Evolutionary conservation across 2,329 filamentous ascomycete genomes (phyloP), one percentile per base, ranked within the genome.

Genomic region (Nectriaceae sp.): DNA sequence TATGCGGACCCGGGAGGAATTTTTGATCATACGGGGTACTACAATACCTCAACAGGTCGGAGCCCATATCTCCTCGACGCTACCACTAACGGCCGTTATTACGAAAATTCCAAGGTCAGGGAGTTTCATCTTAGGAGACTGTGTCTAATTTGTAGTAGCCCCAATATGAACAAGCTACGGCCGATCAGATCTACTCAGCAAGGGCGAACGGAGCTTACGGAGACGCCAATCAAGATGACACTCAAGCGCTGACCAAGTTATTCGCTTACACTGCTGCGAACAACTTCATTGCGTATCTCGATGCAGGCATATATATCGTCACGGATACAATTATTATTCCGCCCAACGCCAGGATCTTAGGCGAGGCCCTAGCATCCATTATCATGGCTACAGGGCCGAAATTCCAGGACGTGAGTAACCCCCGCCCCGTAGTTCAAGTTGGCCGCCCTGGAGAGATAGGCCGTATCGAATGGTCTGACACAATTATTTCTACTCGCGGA

Each of bases 181-280:
- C 76, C 2, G 75, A 74, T 2, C 74, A 77, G 5, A 90, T 94
- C 63, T 65, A 89, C 59, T 88, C 83, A 49, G 83, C 89, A 61
- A 88, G 88, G 57, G 75, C 46, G 11, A 51, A 44, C 18, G 61
- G 61, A 3, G 61, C 58, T 21, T 74, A 13, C 74, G 90, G 89
- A 52, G 88, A 94, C 60, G 89, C 88, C 29, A 65, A 67, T 2
- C 85, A 87, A 1, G 89, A 94, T 56, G 90, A 94, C 63, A 92
- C 89, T 1, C 74, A 74, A 6, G 82, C 81, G 13, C 79, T 94
- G 15, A 64, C 61, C 22, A 36, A 21, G 1, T 79, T 88, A 13
- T 76, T 93, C 50, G 56, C 75, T 80, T 60, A 59, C 49, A 61
- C 66, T 11, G 79, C 76, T 39, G 79, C 79, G 8, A 73, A 75